These are phyloP conservation scores for Fusarium pseudoanthophilum DNA, from an alignment of 2,329 filamentous ascomycete species.

Conservation along the genomic window DNA sequence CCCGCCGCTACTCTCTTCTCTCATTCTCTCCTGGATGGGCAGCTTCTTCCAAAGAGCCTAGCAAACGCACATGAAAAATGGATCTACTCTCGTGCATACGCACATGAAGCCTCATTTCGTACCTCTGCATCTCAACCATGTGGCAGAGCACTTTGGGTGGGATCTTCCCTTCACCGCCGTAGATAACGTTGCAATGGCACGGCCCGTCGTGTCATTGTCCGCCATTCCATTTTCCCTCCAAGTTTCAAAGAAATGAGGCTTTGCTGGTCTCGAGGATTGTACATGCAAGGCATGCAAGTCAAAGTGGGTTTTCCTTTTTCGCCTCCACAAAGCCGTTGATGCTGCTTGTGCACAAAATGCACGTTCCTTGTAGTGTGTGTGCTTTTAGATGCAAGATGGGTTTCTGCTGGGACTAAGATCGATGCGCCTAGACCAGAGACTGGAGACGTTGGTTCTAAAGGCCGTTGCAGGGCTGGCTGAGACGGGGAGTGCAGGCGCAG, in stretches of 20 bases:
- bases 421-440: conserved; percentile 17
- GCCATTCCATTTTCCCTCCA: background rate
- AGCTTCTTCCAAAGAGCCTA: background rate
- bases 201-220: conserved; percentile 2
- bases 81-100: conserved; percentile 17
- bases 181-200: conserved; percentile 15
- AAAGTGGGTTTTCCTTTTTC: conserved; percentile 11
- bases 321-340: conserved; percentile 34
- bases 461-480: conserved; percentile 30
- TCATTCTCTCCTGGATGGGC: conserved; percentile 1
- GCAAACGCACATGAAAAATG: conserved; percentile 10
- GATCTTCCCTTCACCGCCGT: conserved; percentile 31
- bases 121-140: conserved; percentile 11
- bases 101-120: conserved; percentile 31
- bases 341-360: conserved; percentile 26
- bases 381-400: conserved; percentile 38
- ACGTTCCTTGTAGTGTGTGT: conserved; percentile 24
- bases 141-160: conserved; percentile 16
- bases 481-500: conserved; percentile 10
- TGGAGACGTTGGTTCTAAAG: conserved; percentile 15
- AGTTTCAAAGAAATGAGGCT: background rate
- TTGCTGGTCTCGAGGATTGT: conserved; percentile 13
- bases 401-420: conserved; percentile 26
- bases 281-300: conserved; percentile 32
- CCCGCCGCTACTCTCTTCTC: conserved; percentile 13